Evolutionary conservation across 73 alveolate species (phyloP).

Genomic region (Urostyla sp.): DNA sequence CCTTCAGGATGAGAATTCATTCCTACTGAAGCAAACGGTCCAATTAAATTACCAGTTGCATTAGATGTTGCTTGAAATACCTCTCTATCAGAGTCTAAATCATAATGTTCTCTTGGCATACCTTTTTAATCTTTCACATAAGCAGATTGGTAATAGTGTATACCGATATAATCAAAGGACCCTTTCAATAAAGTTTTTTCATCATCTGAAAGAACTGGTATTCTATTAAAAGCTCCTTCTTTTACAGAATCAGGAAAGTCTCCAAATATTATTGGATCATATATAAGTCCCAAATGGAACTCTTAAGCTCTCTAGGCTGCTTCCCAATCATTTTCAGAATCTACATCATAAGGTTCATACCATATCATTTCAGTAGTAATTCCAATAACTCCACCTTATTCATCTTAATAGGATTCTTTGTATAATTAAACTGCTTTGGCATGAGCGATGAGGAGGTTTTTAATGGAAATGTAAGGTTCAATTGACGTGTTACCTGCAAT

Average conservation of each 20-base stretch:
- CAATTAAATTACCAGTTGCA: too few relatives aligned
- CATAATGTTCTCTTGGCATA: too few relatives aligned
- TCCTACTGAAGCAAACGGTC: too few relatives aligned
- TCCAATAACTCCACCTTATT: constrained; percentile 44
- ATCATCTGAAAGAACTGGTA: neutral
- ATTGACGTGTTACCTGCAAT: neutral
- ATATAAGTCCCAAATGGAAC: constrained; percentile 55
- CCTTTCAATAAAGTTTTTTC: neutral
- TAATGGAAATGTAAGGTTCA: neutral
- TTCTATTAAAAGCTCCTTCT: neutral
- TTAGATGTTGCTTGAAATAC: too few relatives aligned
- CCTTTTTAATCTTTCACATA: neutral
- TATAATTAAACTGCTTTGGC: constrained; percentile 57
- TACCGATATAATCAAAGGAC: constrained; percentile 3
- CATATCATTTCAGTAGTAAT: constrained; percentile 33
- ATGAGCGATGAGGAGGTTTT: neutral
- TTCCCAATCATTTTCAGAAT: constrained; percentile 9
- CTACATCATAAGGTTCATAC: constrained; percentile 40
- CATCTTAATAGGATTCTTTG: constrained; percentile 19
- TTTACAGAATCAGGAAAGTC: neutral
- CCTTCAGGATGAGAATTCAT: too few relatives aligned
- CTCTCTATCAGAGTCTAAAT: too few relatives aligned
- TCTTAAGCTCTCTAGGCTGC: constrained; percentile 42
- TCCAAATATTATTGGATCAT: constrained; percentile 34
- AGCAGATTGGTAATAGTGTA: neutral